phyloP scores from a whole-genome alignment of 1,284 basidiomycete species.

The Leccinum olivaceoglutinosum region DNA sequence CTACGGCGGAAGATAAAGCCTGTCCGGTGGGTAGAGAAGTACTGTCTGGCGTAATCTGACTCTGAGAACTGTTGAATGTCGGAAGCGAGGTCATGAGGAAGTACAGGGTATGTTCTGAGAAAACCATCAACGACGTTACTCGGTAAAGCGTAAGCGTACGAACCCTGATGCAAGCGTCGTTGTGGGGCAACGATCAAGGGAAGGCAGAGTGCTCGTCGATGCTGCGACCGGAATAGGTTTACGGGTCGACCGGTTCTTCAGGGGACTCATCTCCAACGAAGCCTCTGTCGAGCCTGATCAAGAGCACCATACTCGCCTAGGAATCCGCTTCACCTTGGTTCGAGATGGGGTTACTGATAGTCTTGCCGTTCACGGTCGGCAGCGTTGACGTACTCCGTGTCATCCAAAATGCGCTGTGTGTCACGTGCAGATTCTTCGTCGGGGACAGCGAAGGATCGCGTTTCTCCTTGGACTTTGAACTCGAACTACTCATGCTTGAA shows the following conservation, averaged over 20 bases:
- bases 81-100: slow-evolving; percentile 72
- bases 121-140: slow-evolving; percentile 7
- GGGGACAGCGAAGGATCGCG: slow-evolving; percentile 38
- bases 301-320: slow-evolving; percentile 6
- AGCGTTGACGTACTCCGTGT: slow-evolving; percentile 32
- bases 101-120: slow-evolving; percentile 37
- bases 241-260: slow-evolving; percentile 55
- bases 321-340: slow-evolving; percentile 48
- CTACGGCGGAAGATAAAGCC: slow-evolving; percentile 79
- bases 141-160: slow-evolving; percentile 18
- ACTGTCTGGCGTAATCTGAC: slow-evolving; percentile 77
- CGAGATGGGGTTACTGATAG: slow-evolving; percentile 59
- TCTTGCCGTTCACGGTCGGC: slow-evolving; percentile 50
- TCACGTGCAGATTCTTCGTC: slow-evolving; percentile 30
- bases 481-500: slow-evolving; percentile 29
- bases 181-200: slow-evolving; percentile 28
- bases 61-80: slow-evolving; percentile 84
- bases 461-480: slow-evolving; percentile 26
- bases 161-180: slow-evolving; percentile 62
- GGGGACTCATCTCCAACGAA: slow-evolving; percentile 67
- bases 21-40: slow-evolving; percentile 83
- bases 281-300: slow-evolving; percentile 43
- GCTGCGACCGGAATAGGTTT: slow-evolving; percentile 64
- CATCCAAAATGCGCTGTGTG: slow-evolving; percentile 35
- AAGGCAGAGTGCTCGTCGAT: slow-evolving; percentile 20